Conservation (phyloP, 1,139 yeast species). For the Kodamaea ohmeri region DNA sequence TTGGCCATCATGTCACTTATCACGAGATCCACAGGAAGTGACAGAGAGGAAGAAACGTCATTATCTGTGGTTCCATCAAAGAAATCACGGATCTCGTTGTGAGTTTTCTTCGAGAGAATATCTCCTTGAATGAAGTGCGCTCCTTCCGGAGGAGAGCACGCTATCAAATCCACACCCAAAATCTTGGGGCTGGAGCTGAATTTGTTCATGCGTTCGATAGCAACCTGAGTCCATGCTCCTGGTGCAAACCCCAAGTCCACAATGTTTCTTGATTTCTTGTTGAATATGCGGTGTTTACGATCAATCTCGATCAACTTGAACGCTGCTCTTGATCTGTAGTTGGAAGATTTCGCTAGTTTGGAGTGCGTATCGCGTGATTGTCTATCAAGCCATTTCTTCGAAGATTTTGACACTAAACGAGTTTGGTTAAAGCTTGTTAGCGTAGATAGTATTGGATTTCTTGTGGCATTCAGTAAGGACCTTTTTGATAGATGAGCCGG, state of each 20-base stretch:
- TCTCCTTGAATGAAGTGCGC: conserved; percentile 43
- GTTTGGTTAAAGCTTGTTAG: conserved; percentile 1
- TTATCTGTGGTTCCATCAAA: conserved; percentile 11
- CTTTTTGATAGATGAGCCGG: background rate
- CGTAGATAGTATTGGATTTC: no score
- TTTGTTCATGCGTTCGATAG: conserved; percentile 24
- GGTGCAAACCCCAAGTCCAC: conserved; percentile 68
- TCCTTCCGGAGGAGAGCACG: conserved; percentile 41
- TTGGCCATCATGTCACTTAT: conserved; percentile 52
- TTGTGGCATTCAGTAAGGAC: background rate
- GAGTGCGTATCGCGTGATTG: conserved; percentile 64
- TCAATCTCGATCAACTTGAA: conserved; percentile 76
- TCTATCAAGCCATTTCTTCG: conserved; percentile 71
- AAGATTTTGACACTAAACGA: conserved; percentile 40
- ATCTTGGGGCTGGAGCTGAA: conserved; percentile 19
- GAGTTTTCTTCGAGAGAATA: conserved; percentile 35
- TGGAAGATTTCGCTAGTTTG: conserved; percentile 59
- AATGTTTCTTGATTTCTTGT: conserved; percentile 48
- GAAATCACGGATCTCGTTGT: conserved; percentile 25
- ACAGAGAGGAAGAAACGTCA: background rate
- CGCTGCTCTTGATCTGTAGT: conserved; percentile 84
- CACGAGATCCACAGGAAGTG: conserved; percentile 30
- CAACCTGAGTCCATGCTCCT: conserved; percentile 51
- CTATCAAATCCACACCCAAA: conserved; percentile 43
- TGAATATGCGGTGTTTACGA: conserved; percentile 58